A percentile compares a stretch with the other conserved stretches of the same genome.
phyloP scores from a whole-genome alignment of 257 asterid species.

The Solanum lycopersicoides region DNA sequence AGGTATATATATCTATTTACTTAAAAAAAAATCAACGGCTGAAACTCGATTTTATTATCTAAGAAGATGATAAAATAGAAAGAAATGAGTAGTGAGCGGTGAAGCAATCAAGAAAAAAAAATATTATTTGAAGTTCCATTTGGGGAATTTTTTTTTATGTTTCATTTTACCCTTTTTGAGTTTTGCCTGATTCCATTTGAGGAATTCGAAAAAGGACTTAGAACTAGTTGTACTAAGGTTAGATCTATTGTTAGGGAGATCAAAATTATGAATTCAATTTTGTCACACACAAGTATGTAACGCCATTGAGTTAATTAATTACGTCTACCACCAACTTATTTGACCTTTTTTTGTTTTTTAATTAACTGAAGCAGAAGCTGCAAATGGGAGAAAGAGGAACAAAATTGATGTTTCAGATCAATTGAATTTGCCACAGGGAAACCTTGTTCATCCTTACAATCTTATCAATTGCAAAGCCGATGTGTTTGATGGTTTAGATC shows the following conservation, averaged over 20 bases:
- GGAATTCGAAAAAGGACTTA: neutral
- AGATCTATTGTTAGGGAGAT: neutral
- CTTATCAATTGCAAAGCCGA: neutral
- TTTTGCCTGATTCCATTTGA: neutral
- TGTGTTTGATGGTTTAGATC: neutral
- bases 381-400: conserved; percentile 5
- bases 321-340: neutral
- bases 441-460: neutral
- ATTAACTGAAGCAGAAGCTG: conserved; percentile 11
- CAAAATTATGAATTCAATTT: neutral
- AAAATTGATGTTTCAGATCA: neutral
- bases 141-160: neutral
- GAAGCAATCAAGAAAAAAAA: neutral
- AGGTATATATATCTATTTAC: conserved; percentile 22
- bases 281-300: neutral
- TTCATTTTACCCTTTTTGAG: neutral
- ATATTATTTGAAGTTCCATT: neutral
- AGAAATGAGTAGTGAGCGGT: neutral
- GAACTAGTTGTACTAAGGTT: neutral
- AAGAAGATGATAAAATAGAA: neutral
- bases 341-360: neutral
- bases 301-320: neutral
- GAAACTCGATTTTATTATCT: neutral
- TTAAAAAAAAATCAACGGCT: neutral
- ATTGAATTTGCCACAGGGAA: neutral